A percentile compares a stretch with the other conserved stretches of the same genome.
phyloP scores from a whole-genome alignment of 2,329 filamentous ascomycete species.

The Raffaelea arxii region DNA sequence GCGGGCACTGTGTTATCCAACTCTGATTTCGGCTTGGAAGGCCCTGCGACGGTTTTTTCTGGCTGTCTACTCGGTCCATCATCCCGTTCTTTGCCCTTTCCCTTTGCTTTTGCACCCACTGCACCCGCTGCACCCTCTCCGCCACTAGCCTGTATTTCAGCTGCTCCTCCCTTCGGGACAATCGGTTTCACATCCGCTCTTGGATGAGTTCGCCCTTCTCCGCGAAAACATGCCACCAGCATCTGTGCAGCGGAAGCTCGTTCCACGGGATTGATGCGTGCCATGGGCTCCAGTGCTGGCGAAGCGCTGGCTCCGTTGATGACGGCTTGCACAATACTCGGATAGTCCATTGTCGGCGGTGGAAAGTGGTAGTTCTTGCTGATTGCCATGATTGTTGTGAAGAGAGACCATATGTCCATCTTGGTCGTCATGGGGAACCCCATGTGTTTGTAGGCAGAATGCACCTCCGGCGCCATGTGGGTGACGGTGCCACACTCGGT shows the following conservation, averaged over 20 bases:
- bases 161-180: background rate
- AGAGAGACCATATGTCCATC: background rate
- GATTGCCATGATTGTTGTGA: background rate
- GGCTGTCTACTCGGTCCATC: too few species aligned
- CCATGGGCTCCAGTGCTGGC: background rate
- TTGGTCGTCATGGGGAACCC: background rate
- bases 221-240: too few species aligned
- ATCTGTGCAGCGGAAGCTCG: background rate
- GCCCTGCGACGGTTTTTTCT: too few species aligned
- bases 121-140: too few species aligned
- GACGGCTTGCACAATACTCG: background rate
- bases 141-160: too few species aligned
- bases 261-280: background rate
- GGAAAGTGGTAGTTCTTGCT: background rate
- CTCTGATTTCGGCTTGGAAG: too few species aligned
- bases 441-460: background rate
- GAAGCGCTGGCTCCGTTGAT: background rate
- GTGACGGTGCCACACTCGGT: background rate
- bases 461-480: background rate
- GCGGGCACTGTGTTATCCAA: too few species aligned
- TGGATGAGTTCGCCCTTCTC: too few species aligned
- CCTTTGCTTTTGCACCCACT: too few species aligned
- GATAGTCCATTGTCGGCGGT: background rate
- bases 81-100: too few species aligned
- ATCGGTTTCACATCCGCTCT: too few species aligned